Conservation (phyloP, 345 rosid genomes). For the Citrus maxima region DNA sequence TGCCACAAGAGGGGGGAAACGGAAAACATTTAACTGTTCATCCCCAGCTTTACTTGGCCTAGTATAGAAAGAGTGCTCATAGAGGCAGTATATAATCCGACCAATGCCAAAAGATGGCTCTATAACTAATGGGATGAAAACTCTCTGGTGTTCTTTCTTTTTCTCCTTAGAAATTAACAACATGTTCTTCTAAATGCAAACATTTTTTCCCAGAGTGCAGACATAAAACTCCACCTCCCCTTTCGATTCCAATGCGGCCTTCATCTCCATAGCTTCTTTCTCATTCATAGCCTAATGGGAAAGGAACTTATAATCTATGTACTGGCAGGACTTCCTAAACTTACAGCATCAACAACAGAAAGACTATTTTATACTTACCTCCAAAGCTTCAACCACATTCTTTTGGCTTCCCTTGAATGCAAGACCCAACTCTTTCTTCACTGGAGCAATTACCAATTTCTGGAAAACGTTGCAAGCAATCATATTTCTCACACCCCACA, state of each 20-base stretch:
- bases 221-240: slow-evolving; percentile 83
- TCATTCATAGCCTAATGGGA: slow-evolving; percentile 73
- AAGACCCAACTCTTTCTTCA: slow-evolving; percentile 83
- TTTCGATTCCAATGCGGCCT: slow-evolving; percentile 64
- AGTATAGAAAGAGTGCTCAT: slow-evolving; percentile 80
- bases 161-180: slow-evolving; percentile 86
- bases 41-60: slow-evolving; percentile 92
- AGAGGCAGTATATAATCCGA: slow-evolving; percentile 87
- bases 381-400: slow-evolving; percentile 76
- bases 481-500: neutral
- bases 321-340: neutral
- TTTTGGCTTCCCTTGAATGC: slow-evolving; percentile 83
- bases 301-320: neutral
- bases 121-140: slow-evolving; percentile 88
- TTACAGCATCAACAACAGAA: neutral
- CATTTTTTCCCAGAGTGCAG: slow-evolving; percentile 66
- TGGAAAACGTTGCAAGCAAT: slow-evolving; percentile 22
- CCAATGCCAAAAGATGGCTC: slow-evolving; percentile 98
- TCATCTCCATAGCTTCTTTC: slow-evolving; percentile 89
- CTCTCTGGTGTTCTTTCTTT: slow-evolving; percentile 84
- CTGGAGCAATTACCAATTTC: slow-evolving; percentile 77
- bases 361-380: slow-evolving; percentile 37
- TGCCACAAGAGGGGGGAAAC: slow-evolving; percentile 89
- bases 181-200: slow-evolving; percentile 72
- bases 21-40: slow-evolving; percentile 78